Conservation (phyloP, 2,329 filamentous ascomycete genomes). For the Scortechinia acanthostroma region DNA sequence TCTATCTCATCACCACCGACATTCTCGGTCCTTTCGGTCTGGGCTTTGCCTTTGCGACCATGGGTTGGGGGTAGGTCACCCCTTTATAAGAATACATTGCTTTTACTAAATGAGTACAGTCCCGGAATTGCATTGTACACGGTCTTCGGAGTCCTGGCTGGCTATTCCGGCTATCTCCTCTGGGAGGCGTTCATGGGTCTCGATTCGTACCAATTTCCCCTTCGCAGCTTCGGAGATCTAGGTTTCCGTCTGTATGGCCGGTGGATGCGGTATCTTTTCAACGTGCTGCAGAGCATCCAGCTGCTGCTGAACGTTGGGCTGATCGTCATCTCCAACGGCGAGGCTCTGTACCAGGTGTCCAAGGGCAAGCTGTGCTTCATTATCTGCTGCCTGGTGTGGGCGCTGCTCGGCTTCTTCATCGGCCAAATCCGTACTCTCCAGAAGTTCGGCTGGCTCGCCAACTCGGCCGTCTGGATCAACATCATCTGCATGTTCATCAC, state of each 20-base stretch:
- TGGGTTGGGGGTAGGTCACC: constrained; percentile 14
- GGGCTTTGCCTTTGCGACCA: constrained; percentile 17
- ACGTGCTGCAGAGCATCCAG: constrained; percentile 36
- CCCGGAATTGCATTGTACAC: constrained; percentile 36
- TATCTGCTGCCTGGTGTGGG: constrained; percentile 40
- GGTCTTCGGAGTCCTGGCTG: constrained; percentile 29
- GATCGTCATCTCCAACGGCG: constrained; percentile 41
- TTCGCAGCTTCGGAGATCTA: constrained; percentile 36
- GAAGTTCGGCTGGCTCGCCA: constrained; percentile 44
- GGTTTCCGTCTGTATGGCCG: constrained; percentile 37
- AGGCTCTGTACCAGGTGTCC: constrained; percentile 43
- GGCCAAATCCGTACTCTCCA: constrained; percentile 48
- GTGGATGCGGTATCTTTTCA: constrained; percentile 33
- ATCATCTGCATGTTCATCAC: constrained; percentile 43
- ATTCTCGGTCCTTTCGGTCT: constrained; percentile 33
- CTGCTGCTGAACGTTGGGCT: constrained; percentile 41
- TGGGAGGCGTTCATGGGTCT: constrained; percentile 34
- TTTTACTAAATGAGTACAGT: constrained; percentile 22
- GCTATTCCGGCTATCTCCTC: constrained; percentile 35
- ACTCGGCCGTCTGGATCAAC: constrained; percentile 46
- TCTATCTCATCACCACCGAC: constrained; percentile 40
- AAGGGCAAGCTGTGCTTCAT: constrained; percentile 40
- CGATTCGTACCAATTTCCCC: constrained; percentile 35
- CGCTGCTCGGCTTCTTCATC: constrained; percentile 37
- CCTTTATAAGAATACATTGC: constrained; percentile 7